Evolutionary conservation across 768 basidiomycete species (phyloP).

Genomic region (Lentinula aciculospora): DNA sequence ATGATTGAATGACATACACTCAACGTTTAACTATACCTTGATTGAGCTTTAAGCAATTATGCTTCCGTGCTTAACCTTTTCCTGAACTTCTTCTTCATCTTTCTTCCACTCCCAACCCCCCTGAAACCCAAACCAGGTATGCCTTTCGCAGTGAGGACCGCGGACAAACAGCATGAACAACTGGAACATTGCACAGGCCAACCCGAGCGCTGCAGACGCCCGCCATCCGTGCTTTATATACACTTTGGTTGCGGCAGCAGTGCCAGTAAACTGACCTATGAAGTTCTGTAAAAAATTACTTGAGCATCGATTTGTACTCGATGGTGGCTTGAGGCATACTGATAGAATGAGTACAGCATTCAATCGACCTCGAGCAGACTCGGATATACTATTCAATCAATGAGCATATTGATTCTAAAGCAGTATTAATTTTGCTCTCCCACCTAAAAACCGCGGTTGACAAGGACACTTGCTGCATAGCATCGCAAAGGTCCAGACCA

Average conservation of each 20-base stretch:
- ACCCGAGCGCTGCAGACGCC: conserved; percentile 35
- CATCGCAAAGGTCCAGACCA: conserved; percentile 45
- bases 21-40: no score
- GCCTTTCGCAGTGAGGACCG: conserved; percentile 37
- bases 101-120: conserved; percentile 19
- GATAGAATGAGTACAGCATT: conserved; percentile 74
- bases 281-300: conserved; percentile 26
- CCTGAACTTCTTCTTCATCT: neutral
- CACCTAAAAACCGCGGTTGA: conserved; percentile 37
- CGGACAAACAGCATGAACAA: conserved; percentile 37
- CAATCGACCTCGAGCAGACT: conserved; percentile 46
- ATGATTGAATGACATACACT: no score
- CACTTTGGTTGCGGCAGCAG: conserved; percentile 43
- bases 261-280: conserved; percentile 57
- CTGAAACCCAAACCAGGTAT: conserved; percentile 30
- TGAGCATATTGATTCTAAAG: neutral
- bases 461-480: conserved; percentile 48
- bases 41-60: neutral
- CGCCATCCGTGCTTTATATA: conserved; percentile 49
- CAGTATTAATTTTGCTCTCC: conserved; percentile 26
- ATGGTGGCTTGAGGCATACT: conserved; percentile 19
- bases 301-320: neutral
- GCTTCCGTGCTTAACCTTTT: neutral
- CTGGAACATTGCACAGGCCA: conserved; percentile 37
- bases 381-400: conserved; percentile 27